Evolutionary conservation across 306 rosid species (phyloP).

Genomic region (Acacia crassicarpa): DNA sequence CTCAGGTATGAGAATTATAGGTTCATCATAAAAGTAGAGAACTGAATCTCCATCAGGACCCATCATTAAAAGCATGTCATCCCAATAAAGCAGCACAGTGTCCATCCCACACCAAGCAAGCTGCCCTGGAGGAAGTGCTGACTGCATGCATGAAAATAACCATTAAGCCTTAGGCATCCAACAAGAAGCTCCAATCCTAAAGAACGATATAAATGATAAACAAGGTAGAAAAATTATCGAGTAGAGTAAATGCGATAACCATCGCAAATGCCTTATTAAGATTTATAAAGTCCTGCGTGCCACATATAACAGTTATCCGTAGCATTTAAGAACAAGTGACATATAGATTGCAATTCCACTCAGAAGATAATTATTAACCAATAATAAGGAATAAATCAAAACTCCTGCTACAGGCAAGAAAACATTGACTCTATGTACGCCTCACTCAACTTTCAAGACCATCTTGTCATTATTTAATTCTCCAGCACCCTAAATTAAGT

Average conservation of each 20-base stretch:
- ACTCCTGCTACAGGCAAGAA: not conserved
- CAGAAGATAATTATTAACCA: conserved; percentile 12
- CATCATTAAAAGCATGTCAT: conserved; percentile 95
- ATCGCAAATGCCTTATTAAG: not conserved
- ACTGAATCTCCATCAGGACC: conserved; percentile 95
- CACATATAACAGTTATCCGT: conserved; percentile 1
- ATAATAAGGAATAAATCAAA: not conserved
- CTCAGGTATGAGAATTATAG: conserved; percentile 82
- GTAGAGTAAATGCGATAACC: not conserved
- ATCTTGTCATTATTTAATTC: conserved; percentile 1
- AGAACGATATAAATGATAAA: not conserved
- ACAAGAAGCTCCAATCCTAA: conserved; percentile 22
- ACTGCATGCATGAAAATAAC: conserved; percentile 53
- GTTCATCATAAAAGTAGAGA: conserved; percentile 86
- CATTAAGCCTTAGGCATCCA: conserved; percentile 13
- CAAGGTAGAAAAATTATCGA: not conserved
- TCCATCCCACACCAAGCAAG: conserved; percentile 98
- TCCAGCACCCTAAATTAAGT: not conserved
- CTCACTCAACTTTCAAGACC: conserved; percentile 19
- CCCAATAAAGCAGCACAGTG: conserved; percentile 93
- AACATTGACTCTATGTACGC: not conserved
- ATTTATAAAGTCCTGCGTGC: not conserved
- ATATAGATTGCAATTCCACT: conserved; percentile 8
- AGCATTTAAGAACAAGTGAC: conserved; percentile 2
- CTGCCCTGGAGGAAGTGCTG: conserved; percentile 93